Evolutionary conservation across 2,329 filamentous ascomycete species (phyloP).

Genomic region (Alternaria novae-zelandiae): DNA sequence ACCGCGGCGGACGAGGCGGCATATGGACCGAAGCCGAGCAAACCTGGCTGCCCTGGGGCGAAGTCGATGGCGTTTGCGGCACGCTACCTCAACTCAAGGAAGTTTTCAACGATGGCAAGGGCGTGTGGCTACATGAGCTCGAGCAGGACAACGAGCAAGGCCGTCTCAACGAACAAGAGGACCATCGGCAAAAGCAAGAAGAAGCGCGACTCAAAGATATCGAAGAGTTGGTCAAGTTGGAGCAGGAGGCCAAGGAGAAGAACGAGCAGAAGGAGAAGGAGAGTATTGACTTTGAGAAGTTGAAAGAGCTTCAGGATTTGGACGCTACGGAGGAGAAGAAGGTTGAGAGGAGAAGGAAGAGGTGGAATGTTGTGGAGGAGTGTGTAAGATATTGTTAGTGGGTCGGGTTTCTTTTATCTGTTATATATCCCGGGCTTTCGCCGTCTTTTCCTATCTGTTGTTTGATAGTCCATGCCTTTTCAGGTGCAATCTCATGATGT

Average conservation of each 20-base stretch:
- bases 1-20: slow-evolving; percentile 60
- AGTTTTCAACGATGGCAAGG: slow-evolving; percentile 57
- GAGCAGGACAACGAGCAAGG: slow-evolving; percentile 25
- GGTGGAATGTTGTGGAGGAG: neutral
- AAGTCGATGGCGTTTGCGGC: slow-evolving; percentile 51
- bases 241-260: slow-evolving; percentile 16
- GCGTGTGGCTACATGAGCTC: slow-evolving; percentile 46
- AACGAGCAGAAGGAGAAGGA: slow-evolving; percentile 11
- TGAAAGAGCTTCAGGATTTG: neutral
- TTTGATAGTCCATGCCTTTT: neutral
- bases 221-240: slow-evolving; percentile 22
- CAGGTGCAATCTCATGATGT: neutral
- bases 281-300: neutral
- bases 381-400: slow-evolving; percentile 7
- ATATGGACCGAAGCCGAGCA: slow-evolving; percentile 59
- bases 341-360: neutral
- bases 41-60: slow-evolving; percentile 57
- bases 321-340: neutral
- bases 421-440: neutral
- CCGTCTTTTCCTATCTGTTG: neutral
- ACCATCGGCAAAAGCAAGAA: slow-evolving; percentile 16
- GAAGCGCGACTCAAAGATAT: slow-evolving; percentile 18
- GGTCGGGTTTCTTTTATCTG: neutral
- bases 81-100: slow-evolving; percentile 48
- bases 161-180: slow-evolving; percentile 19